Base-by-base conservation (phyloP, 257 asterid genomes). In the Fraxinus pennsylvanica region DNA sequence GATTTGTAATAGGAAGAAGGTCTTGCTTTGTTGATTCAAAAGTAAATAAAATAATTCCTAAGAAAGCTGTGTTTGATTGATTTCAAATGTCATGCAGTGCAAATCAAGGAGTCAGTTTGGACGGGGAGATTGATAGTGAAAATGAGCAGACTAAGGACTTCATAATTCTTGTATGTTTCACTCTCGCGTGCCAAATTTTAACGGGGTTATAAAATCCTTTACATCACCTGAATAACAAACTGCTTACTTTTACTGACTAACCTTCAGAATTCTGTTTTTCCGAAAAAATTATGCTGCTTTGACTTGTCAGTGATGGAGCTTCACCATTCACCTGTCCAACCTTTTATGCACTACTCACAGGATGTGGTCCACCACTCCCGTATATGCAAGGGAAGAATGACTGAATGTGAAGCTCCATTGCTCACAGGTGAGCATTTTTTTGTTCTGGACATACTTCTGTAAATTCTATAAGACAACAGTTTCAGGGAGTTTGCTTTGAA, bases 1-100 rank as follows among this genome's bases (percentile, higher is more conserved):
- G 96, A 85, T 94, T 92, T 81, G 92, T 94, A 21, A 88, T 94
- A 63, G 97, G 97, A 80, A 88, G 89, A 88, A 92, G 98, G 98
- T 92, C 41, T 74, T 78, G 61, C 68, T 25, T 30, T 75, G 82
- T 69, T 81, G 81, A 81, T 74, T 81, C 57, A 36, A 76, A 80
- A 80, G 19, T 82, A 69, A 72, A 63, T 77, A 3, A 68, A 81
- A 81, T 77, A 66, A 69, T 81, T 33, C 71, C 72, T 57, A 77
- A 73, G 63, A 70, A 74, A 54, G 72, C 74, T 77, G 35, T 82
- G 72, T 77, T 85, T 87, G 76, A 90, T 86, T 81, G 66, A 81
- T 78, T 79, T 82, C 85, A 80, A 73, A 7, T 79, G n/a, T 78
- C 81, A 80, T 89, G 87, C 97, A 94, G 97, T 88, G 87, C 82